phyloP scores from a whole-genome alignment of 176 grass and related monocot genomes.

The Oryza australiensis region DNA sequence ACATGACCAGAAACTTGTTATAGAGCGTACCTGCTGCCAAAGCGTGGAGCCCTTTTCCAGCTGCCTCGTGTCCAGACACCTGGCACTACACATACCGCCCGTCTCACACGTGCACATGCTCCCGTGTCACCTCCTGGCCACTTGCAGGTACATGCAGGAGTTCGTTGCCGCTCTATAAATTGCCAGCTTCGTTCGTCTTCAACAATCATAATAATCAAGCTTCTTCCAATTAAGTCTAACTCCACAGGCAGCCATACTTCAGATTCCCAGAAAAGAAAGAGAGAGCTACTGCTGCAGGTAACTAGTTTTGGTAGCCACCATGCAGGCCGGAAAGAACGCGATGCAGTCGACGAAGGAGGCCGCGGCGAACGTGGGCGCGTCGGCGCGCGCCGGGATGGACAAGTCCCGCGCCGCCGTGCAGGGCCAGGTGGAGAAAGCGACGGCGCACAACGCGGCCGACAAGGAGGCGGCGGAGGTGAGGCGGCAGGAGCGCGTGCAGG shows the following conservation, averaged over 20 bases:
- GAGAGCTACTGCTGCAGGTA: not conserved
- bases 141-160: not conserved
- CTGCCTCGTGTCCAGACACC: constrained; percentile 19
- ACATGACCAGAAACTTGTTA: no score
- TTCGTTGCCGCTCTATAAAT: not conserved
- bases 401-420: constrained; percentile 41
- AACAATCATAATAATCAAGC: not conserved
- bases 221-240: no score
- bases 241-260: not conserved
- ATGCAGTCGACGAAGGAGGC: constrained; percentile 52
- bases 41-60: not conserved
- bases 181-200: not conserved
- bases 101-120: not conserved
- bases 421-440: constrained; percentile 36
- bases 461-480: constrained; percentile 12
- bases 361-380: constrained; percentile 44
- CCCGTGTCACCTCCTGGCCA: not conserved
- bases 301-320: not conserved
- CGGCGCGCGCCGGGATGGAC: constrained; percentile 42
- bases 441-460: constrained; percentile 27
- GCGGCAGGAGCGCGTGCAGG: constrained; percentile 25
- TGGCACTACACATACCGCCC: not conserved
- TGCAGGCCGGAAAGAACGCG: constrained; percentile 48
- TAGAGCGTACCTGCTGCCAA: no score
- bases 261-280: not conserved